These are phyloP conservation scores for Boletus mariae DNA, from an alignment of 1,284 basidiomycete genomes.

Conservation along the genomic window DNA sequence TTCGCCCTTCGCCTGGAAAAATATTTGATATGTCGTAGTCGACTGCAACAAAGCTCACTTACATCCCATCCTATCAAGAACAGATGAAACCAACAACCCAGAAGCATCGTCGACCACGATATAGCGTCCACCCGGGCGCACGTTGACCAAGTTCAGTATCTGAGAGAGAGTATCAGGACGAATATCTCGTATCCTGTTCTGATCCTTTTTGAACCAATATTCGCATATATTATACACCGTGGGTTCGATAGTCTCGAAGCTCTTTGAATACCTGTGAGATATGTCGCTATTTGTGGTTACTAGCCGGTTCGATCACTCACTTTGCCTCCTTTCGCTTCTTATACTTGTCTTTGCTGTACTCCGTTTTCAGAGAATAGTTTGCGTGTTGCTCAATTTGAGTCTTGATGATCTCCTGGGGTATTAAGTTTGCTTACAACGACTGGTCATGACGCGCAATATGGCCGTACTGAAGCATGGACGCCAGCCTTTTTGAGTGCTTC, in stretches of 20 bases:
- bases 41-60: conserved; percentile 18
- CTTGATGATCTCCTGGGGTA: conserved; percentile 82
- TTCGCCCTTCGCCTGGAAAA: conserved; percentile 64
- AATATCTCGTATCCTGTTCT: conserved; percentile 78
- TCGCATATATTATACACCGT: conserved; percentile 86
- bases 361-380: conserved; percentile 88
- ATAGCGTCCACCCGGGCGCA: conserved; percentile 84
- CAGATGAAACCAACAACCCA: conserved; percentile 82
- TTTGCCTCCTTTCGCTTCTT: conserved; percentile 93
- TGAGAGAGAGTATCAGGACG: conserved; percentile 89
- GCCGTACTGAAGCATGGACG: conserved; percentile 63
- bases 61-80: conserved; percentile 87
- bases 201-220: conserved; percentile 84
- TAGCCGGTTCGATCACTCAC: conserved; percentile 42
- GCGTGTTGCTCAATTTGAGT: conserved; percentile 89
- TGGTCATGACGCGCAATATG: conserved; percentile 5
- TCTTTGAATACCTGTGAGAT: conserved; percentile 73
- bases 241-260: conserved; percentile 86
- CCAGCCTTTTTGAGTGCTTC: conserved; percentile 75
- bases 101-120: conserved; percentile 91
- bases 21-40: neutral
- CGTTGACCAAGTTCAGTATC: conserved; percentile 79
- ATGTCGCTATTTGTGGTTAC: conserved; percentile 4
- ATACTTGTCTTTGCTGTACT: conserved; percentile 97
- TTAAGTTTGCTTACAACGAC: conserved; percentile 8